A percentile compares a stretch with the other conserved stretches of the same genome.
phyloP scores from a whole-genome alignment of 192 early-diverging fungal species.

The Mortierella claussenii region DNA sequence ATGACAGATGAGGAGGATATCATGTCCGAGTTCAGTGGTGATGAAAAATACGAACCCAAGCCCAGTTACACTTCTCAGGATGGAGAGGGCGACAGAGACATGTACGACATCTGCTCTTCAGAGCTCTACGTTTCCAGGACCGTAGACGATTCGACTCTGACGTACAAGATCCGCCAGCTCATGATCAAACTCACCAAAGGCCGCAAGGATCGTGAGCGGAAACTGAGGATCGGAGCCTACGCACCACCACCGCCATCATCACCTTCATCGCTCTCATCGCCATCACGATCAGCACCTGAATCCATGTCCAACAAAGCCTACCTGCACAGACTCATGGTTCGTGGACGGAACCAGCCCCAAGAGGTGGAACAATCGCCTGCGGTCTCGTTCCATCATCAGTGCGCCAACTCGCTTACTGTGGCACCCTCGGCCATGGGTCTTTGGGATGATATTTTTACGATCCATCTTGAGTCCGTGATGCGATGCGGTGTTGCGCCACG shows the following conservation, averaged over 20 bases:
- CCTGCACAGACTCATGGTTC: conserved; percentile 21
- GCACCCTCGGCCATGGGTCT: conserved; percentile 35
- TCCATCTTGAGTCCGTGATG: conserved; percentile 8
- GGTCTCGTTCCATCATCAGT: conserved; percentile 22
- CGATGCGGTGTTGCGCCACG: conserved; percentile 29
- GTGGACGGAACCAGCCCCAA: conserved; percentile 22
- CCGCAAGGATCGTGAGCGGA: conserved; percentile 27
- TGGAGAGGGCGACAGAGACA: conserved; percentile 33
- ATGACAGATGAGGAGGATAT: conserved; percentile 18
- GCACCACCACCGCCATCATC: neutral
- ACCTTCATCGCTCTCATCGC: neutral
- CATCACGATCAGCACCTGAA: neutral
- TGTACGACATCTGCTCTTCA: conserved; percentile 6
- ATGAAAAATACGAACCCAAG: conserved; percentile 39
- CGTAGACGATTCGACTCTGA: neutral
- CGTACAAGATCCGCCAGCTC: conserved; percentile 30
- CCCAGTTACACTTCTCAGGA: neutral
- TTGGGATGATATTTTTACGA: conserved; percentile 41
- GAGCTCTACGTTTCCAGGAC: neutral
- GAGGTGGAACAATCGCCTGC: conserved; percentile 44
- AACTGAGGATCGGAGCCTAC: conserved; percentile 10
- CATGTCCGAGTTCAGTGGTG: conserved; percentile 50
- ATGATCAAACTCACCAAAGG: conserved; percentile 37
- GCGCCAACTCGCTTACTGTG: conserved; percentile 40
- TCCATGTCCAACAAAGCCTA: neutral